Evolutionary conservation across 1,139 yeast genomes (phyloP), one percentile per base, ranked within the genome.

Genomic region (Candida sanyaensis): DNA sequence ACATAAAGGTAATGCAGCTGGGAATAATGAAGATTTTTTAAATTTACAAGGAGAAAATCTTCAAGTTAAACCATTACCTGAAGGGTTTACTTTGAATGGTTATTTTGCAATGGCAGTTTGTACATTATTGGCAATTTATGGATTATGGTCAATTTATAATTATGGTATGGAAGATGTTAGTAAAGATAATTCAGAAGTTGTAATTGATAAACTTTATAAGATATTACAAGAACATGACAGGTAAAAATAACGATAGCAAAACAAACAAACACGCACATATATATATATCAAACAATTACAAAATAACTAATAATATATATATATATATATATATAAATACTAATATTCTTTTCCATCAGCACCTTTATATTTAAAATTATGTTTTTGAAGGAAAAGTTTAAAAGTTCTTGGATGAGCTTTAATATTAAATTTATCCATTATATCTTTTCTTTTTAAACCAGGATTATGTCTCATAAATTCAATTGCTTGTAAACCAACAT

Each of bases 1-100:
- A 7, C 62, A 60, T 50, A 64, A 62, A 37, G 96, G 97, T 59
- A 92, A 92, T 64, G 98, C 98, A 46, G 98, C 97, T 37, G 96
- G 83, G 42, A 86, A 87, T 69, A 61, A 76, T 2, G 21, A 17
- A 17, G 76, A 88, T 63, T 85, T 78, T 73, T 59, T 80, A 41
- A 83, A 92, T 65, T 77, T 93, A 55, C 60, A 73, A 1, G 96
- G 96, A 45, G 84, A 89, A 69, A 84, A 84, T 59, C 69, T 76
- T 37, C 97, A 92, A 68, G 73, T 59, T 21, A 69, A 70, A 48
- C 68, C 75, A 32, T 77, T 93, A 60, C 98, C 98, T 37, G 63
- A 75, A 37, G 97, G 97, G 4, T 92, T 93, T 78, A 92, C 98
- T 40, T 80, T 86, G 41, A 84, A 86, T 59, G 99, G 98, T 65